Conservation (phyloP, 148 eudicot genomes). For the Polygonum maritimum region DNA sequence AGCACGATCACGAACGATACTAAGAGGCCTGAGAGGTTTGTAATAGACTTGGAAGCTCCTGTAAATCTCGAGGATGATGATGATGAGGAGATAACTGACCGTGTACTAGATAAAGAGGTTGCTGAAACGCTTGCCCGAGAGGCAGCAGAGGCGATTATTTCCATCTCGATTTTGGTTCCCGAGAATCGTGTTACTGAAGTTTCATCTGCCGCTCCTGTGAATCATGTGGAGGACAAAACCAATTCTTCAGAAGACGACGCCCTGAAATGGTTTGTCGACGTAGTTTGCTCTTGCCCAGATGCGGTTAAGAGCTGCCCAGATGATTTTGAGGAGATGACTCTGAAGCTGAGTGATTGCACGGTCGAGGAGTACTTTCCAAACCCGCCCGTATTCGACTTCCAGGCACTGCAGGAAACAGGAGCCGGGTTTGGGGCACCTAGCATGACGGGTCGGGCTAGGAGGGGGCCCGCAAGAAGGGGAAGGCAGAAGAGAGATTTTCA, state of each 20-base stretch:
- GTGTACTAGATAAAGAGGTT: constrained; percentile 1
- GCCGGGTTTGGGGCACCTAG: background rate
- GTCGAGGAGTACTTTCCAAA: constrained; percentile 71
- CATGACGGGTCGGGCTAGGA: constrained; percentile 33
- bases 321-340: constrained; percentile 49
- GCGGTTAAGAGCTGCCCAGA: constrained; percentile 9
- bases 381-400: constrained; percentile 45
- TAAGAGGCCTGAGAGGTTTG: constrained; percentile 23
- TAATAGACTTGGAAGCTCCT: constrained; percentile 49
- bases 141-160: constrained; percentile 66
- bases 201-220: constrained; percentile 24
- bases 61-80: constrained; percentile 28
- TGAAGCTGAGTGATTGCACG: constrained; percentile 43
- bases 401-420: constrained; percentile 31
- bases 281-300: constrained; percentile 27
- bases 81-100: constrained; percentile 13
- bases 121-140: constrained; percentile 27
- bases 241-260: constrained; percentile 19
- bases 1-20: constrained; percentile 5
- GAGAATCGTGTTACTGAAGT: background rate
- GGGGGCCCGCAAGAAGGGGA: constrained; percentile 66
- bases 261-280: constrained; percentile 50
- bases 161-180: constrained; percentile 36
- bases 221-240: constrained; percentile 8
- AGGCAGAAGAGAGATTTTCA: constrained; percentile 81